Evolutionary conservation across 1,284 basidiomycete species (phyloP).

Genomic region (Irpex sp.): DNA sequence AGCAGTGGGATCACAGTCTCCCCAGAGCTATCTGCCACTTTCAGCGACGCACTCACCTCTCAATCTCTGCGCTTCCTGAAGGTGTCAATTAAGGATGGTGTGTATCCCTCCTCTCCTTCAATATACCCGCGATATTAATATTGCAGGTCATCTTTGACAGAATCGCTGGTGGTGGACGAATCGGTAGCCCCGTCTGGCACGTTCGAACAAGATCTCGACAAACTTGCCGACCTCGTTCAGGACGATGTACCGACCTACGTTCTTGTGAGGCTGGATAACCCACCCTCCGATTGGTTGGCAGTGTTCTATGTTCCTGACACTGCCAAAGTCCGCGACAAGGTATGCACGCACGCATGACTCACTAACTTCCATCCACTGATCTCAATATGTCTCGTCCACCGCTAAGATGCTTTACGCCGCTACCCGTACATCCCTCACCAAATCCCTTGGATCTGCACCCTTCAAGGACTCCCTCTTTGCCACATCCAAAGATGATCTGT

Average conservation of each 20-base stretch:
- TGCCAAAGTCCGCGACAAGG: constrained; percentile 77
- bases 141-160: constrained; percentile 33
- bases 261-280: constrained; percentile 59
- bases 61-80: constrained; percentile 65
- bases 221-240: constrained; percentile 54
- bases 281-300: constrained; percentile 62
- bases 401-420: constrained; percentile 90
- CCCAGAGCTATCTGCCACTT: constrained; percentile 46
- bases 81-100: constrained; percentile 71
- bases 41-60: constrained; percentile 53
- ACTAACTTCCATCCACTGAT: background rate
- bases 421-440: constrained; percentile 69
- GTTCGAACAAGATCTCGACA: constrained; percentile 56
- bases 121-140: background rate
- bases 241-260: constrained; percentile 69
- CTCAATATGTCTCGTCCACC: background rate
- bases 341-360: constrained; percentile 21
- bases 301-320: constrained; percentile 76
- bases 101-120: constrained; percentile 20
- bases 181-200: constrained; percentile 44
- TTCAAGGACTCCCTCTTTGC: constrained; percentile 84
- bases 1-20: constrained; percentile 63
- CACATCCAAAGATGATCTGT: constrained; percentile 68
- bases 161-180: constrained; percentile 59
- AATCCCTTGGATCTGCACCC: constrained; percentile 70